Evolutionary conservation across 345 rosid genomes (phyloP).

Genomic region (Brassica nigra): DNA sequence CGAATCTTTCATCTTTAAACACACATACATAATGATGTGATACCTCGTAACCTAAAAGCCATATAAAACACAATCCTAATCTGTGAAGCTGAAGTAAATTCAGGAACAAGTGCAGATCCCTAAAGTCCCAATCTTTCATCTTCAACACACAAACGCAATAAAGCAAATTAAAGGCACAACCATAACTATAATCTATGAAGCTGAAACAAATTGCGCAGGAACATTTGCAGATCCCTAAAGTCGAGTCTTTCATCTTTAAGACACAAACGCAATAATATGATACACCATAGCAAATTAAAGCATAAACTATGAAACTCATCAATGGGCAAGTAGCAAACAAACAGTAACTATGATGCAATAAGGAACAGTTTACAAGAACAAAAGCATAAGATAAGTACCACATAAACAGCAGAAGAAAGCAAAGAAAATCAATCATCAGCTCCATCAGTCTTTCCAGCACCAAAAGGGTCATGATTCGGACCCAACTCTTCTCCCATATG

Average conservation of each 20-base stretch:
- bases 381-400: constrained; percentile 26
- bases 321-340: constrained; percentile 23
- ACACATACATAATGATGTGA: constrained; percentile 8
- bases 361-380: constrained; percentile 17
- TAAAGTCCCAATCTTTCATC: constrained; percentile 9
- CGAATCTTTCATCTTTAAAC: constrained; percentile 14
- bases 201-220: background rate
- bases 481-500: constrained; percentile 94
- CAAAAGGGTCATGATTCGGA: constrained; percentile 92
- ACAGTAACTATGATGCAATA: constrained; percentile 6
- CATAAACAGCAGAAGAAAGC: background rate
- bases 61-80: background rate
- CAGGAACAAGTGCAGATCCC: background rate
- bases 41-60: background rate
- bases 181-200: constrained; percentile 1
- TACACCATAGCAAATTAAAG: background rate
- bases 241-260: constrained; percentile 12
- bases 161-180: background rate
- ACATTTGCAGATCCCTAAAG: constrained; percentile 1
- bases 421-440: constrained; percentile 60
- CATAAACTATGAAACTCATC: background rate
- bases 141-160: constrained; percentile 15
- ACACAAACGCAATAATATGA: constrained; percentile 8
- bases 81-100: background rate
- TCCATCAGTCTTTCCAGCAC: constrained; percentile 66